Evolutionary conservation across 2,329 filamentous ascomycete species (phyloP).

Genomic region (Cladosporium sphaerospermum): DNA sequence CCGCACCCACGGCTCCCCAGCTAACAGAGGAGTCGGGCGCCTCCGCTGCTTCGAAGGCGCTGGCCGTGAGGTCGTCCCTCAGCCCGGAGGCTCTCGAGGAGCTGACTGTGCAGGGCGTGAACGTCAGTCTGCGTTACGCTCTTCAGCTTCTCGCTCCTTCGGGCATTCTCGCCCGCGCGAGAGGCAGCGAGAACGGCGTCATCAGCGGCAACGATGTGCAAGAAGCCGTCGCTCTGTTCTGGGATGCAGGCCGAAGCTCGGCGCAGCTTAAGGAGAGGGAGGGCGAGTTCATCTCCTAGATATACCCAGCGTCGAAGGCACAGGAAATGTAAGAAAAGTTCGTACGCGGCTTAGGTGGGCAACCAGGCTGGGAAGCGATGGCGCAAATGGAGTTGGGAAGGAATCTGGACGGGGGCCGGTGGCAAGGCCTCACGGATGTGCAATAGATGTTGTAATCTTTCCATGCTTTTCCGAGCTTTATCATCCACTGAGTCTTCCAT

Average conservation of each 20-base stretch:
- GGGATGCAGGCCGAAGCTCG: slow-evolving; percentile 45
- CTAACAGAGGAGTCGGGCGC: slow-evolving; percentile 22
- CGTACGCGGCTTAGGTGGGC: neutral
- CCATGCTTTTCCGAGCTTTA: neutral
- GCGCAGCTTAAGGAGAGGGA: slow-evolving; percentile 26
- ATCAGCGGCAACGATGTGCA: slow-evolving; percentile 51
- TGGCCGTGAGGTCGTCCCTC: slow-evolving; percentile 73
- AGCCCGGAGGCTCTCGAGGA: slow-evolving; percentile 79
- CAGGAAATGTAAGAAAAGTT: neutral
- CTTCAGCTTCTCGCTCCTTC: slow-evolving; percentile 85
- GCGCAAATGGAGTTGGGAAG: slow-evolving; percentile 6
- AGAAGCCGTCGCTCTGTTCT: slow-evolving; percentile 42
- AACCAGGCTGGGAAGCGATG: slow-evolving; percentile 4
- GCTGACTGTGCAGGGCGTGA: slow-evolving; percentile 78
- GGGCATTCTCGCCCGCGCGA: slow-evolving; percentile 80
- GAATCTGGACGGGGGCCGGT: neutral
- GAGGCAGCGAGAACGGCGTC: slow-evolving; percentile 32
- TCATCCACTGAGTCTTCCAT: too few species aligned
- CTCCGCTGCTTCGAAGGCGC: slow-evolving; percentile 27
- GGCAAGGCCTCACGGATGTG: neutral
- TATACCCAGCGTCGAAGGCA: neutral
- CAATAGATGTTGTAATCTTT: slow-evolving; percentile 5
- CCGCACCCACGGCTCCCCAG: slow-evolving; percentile 28
- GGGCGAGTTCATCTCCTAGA: slow-evolving; percentile 30
- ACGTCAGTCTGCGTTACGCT: slow-evolving; percentile 86